Conservation (phyloP, 306 rosid species). For the Phaseolus lunatus region DNA sequence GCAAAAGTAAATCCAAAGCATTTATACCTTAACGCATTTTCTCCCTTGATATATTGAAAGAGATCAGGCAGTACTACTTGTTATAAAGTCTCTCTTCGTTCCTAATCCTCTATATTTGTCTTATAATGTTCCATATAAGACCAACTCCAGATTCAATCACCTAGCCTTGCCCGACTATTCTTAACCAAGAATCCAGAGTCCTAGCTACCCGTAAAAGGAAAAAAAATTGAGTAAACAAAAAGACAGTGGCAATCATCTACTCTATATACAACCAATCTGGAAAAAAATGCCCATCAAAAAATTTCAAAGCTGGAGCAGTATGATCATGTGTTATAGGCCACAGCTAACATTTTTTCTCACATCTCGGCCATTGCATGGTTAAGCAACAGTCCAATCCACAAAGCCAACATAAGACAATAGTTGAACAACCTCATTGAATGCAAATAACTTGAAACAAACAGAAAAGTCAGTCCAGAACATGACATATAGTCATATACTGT, state of each 20-base stretch:
- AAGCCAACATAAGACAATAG: too few species aligned
- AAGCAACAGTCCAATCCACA: constrained; percentile 13
- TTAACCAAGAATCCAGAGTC: too few species aligned
- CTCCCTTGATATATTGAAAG: not conserved
- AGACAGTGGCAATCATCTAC: too few species aligned
- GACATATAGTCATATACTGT: not conserved
- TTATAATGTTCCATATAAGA: not conserved
- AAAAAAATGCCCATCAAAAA: too few species aligned
- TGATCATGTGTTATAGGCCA: too few species aligned
- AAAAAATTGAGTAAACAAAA: too few species aligned
- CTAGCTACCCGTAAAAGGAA: too few species aligned
- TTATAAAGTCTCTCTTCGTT: not conserved
- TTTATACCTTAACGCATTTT: not conserved
- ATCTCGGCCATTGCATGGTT: not conserved
- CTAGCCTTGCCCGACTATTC: too few species aligned
- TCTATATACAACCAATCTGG: too few species aligned
- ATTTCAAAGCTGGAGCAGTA: too few species aligned
- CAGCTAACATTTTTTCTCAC: too few species aligned
- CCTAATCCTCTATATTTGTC: not conserved
- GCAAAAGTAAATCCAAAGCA: not conserved
- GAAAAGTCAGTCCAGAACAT: not conserved
- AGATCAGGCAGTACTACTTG: not conserved
- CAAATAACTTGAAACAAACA: not conserved
- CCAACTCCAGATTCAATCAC: not conserved
- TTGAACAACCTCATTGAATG: too few species aligned